phyloP scores from a whole-genome alignment of 225 moss, liverwort and hornwort genomes.

The Polytrichum commune region DNA sequence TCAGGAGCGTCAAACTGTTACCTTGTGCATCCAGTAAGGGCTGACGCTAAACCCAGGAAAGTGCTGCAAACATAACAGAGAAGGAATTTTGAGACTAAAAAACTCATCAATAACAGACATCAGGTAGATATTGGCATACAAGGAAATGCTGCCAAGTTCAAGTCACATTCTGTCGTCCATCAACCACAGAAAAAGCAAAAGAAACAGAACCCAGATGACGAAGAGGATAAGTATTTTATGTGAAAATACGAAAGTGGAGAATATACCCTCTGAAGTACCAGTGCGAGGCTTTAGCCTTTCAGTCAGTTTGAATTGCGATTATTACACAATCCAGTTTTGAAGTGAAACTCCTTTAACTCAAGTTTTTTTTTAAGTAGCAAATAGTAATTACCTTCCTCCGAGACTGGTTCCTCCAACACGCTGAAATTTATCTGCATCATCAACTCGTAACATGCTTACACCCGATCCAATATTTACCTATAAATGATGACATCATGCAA shows the following conservation, averaged over 20 bases:
- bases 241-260: background rate
- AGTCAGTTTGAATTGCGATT: no score
- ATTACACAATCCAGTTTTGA: no score
- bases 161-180: no score
- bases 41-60: slow-evolving; percentile 77
- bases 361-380: background rate
- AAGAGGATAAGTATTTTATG: background rate
- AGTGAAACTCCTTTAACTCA: no score
- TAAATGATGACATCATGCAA: background rate
- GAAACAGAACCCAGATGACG: background rate
- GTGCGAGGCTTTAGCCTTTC: no score
- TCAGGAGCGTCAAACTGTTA: slow-evolving; percentile 17
- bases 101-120: background rate
- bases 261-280: no score
- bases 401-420: slow-evolving; percentile 93
- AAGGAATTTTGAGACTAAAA: background rate
- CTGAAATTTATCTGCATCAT: slow-evolving; percentile 71
- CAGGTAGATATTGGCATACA: background rate
- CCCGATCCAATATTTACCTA: slow-evolving; percentile 95
- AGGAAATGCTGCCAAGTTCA: no score
- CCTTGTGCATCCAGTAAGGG: slow-evolving; percentile 84
- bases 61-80: slow-evolving; percentile 46
- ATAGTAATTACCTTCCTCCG: slow-evolving; percentile 65
- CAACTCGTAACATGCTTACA: slow-evolving; percentile 87
- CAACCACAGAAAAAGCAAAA: background rate